phyloP scores from a whole-genome alignment of 176 grass and related monocot genomes.

The Aegilops bicornis region DNA sequence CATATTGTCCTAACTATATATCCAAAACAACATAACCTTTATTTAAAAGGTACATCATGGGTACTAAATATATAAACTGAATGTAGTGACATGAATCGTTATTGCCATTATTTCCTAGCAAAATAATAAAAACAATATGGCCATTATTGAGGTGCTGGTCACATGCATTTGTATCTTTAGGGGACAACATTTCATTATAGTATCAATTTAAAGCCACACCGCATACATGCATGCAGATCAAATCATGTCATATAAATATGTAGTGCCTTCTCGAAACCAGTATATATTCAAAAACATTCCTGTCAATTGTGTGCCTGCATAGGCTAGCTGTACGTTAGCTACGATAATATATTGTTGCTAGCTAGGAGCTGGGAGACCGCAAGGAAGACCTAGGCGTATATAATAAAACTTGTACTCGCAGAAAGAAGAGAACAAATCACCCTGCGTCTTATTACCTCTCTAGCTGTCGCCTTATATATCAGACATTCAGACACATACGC shows the following conservation, averaged over 20 bases:
- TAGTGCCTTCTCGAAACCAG: background rate
- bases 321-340: background rate
- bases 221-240: slow-evolving; percentile 13
- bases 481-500: background rate
- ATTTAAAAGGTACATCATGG: background rate
- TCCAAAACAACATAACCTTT: background rate
- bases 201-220: background rate
- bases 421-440: background rate
- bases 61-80: background rate
- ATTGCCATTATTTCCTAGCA: background rate
- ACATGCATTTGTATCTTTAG: slow-evolving; percentile 48
- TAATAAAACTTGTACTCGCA: background rate
- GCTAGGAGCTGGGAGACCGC: background rate
- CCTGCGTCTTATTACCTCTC: background rate
- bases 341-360: background rate
- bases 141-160: slow-evolving; percentile 15
- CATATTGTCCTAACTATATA: background rate
- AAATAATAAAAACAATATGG: background rate
- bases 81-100: background rate
- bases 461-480: background rate
- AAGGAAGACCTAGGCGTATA: slow-evolving; percentile 1
- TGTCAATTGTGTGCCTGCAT: background rate
- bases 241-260: background rate
- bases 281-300: slow-evolving; percentile 3
- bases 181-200: background rate